Base-by-base conservation (phyloP, 257 asterid species). In the Nicotiana attenuata region DNA sequence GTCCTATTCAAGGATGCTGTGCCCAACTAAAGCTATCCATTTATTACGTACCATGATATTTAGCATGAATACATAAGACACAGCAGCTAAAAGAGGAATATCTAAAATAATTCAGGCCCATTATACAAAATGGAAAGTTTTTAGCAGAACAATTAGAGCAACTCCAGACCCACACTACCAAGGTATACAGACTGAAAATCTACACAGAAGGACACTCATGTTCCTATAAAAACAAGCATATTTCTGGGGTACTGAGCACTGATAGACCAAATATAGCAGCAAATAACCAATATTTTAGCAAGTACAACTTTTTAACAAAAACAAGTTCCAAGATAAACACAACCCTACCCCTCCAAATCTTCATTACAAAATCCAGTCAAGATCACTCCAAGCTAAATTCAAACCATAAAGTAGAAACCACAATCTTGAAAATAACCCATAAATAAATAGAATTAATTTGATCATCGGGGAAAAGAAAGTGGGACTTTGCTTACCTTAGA, bases 111-210 rank as follows among this genome's bases (percentile, higher is more conserved):
- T 15, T 47, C 79, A 75, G 79, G 52, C 45, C 79, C 63, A 15
- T 75, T 57, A 50, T 50, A 75, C 63, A 50, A 50, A 75, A 47
- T 10, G 22, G 45, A 1, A 75, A 24, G 9, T 50, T 15, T 75
- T 47, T 45, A 7, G 9, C 16, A 3, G 10, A 50, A 50, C 63
- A 75, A 75, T 50, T 75, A 75, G 63, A 75, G 79, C 63, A 75
- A 50, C 41, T 50, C 63, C 79, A 75, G 79, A 75, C 79, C 79
- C 79, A 50, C 79, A 50, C 63, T 8, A 75, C 63, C 79, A 22
- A 75, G n/a, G 38, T 47, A 73, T 24, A 73, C 61, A 47, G 29
- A 50, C 52, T 16, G 7, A 50, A 24, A 75, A 50, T 75, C 61
- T 24, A 47, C 79, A 75, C 79, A 75, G 26, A 75, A 15, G 14